Conservation (phyloP, 164 flowering plant genomes). For the Pachysandra terminalis region DNA sequence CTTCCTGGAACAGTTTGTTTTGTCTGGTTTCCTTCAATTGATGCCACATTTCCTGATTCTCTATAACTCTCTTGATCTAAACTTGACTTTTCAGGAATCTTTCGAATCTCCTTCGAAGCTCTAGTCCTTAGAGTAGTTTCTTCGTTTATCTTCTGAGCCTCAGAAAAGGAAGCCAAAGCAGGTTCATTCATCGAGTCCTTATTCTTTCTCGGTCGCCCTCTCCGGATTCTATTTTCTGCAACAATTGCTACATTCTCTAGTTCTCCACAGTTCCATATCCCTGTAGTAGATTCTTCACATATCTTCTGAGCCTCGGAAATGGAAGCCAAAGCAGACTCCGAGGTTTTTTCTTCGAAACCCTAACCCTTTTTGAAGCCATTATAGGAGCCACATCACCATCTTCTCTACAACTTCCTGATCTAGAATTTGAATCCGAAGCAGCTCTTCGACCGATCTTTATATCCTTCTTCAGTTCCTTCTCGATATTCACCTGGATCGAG, state of each 20-base stretch:
- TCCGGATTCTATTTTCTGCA: conserved; percentile 6
- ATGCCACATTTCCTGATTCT: conserved; percentile 6
- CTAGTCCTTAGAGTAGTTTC: not conserved
- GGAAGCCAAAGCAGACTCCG: not conserved
- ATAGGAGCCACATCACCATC: no score
- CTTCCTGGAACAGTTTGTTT: not conserved
- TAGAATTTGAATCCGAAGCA: no score
- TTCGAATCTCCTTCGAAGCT: not conserved
- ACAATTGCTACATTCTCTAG: conserved; percentile 7
- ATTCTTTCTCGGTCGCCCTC: conserved; percentile 7
- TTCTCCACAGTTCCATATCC: not conserved
- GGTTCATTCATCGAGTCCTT: conserved; percentile 11
- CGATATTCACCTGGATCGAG: conserved; percentile 37
- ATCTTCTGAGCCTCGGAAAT: conserved; percentile 1
- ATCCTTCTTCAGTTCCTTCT: not conserved
- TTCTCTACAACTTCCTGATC: no score
- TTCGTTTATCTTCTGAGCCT: not conserved
- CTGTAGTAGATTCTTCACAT: not conserved
- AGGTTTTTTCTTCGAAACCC: not conserved
- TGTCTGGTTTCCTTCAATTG: conserved; percentile 9
- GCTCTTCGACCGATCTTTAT: not conserved
- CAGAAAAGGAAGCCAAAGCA: not conserved
- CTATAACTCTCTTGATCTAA: conserved; percentile 6
- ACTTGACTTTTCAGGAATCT: conserved; percentile 4
- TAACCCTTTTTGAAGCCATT: conserved; percentile 15